These are phyloP conservation scores for Botrytis elliptica DNA, from an alignment of 2,329 filamentous ascomycete species.

Conservation along the genomic window DNA sequence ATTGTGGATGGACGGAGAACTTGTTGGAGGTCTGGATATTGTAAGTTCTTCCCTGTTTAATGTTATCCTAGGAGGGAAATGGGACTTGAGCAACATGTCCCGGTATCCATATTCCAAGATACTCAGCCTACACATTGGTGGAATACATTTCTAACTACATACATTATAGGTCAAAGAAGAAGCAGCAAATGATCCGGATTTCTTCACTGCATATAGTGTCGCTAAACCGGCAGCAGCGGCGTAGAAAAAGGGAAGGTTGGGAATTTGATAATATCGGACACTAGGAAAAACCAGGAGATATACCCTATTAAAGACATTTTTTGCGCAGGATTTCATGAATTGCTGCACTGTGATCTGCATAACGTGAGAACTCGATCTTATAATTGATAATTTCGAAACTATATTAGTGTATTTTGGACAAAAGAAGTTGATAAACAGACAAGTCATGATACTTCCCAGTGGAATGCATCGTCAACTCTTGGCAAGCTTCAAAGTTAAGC, in stretches of 20 bases:
- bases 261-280: neutral
- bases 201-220: conserved; percentile 69
- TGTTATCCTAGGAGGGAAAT: neutral
- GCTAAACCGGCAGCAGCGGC: conserved; percentile 20
- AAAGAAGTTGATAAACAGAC: neutral
- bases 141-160: conserved; percentile 19
- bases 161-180: conserved; percentile 81
- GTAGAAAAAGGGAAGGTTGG: neutral
- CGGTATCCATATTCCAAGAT: neutral
- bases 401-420: neutral
- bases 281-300: conserved; percentile 2
- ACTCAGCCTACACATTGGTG: neutral
- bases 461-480: neutral
- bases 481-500: neutral
- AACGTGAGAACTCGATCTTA: neutral
- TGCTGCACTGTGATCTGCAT: neutral
- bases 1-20: conserved; percentile 84
- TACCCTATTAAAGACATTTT: conserved; percentile 16
- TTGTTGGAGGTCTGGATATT: conserved; percentile 93
- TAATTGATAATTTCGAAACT: neutral
- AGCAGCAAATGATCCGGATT: conserved; percentile 76
- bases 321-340: conserved; percentile 2
- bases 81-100: neutral
- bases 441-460: neutral
- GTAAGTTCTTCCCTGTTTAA: conserved; percentile 54